Evolutionary conservation across 1,139 yeast species (phyloP).

Genomic region (Pichia sp.): DNA sequence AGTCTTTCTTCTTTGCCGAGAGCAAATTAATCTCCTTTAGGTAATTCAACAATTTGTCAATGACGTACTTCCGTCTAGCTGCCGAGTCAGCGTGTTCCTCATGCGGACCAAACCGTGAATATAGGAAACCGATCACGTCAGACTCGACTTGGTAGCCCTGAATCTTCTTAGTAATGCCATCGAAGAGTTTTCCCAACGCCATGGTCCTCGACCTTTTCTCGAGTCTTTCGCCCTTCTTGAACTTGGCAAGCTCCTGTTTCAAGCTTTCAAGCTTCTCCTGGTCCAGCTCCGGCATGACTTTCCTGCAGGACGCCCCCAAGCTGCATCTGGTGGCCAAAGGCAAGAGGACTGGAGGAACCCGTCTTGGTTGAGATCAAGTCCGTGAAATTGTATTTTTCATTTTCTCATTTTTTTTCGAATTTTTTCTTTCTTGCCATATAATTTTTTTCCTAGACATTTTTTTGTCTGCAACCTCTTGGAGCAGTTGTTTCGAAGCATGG

Average conservation of each 20-base stretch:
- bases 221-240: conserved; percentile 21
- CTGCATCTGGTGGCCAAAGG: neutral
- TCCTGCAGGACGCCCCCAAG: neutral
- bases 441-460: neutral
- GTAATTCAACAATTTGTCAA: conserved; percentile 19
- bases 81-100: neutral
- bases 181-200: conserved; percentile 35
- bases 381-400: neutral
- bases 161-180: conserved; percentile 29
- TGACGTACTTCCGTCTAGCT: conserved; percentile 21
- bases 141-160: conserved; percentile 21
- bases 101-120: conserved; percentile 10
- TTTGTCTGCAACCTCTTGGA: neutral
- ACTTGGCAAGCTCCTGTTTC: conserved; percentile 22
- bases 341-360: neutral
- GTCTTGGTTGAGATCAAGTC: neutral
- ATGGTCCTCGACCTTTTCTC: conserved; percentile 29
- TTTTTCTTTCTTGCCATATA: neutral
- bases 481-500: too few species aligned
- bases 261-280: conserved; percentile 16
- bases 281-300: conserved; percentile 10
- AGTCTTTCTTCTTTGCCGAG: conserved; percentile 32
- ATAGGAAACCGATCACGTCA: conserved; percentile 24
- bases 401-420: neutral
- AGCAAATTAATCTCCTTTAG: conserved; percentile 35